Evolutionary conservation across 805 yeast genomes (phyloP).

Genomic region (Helenozyma baotianmanensis): DNA sequence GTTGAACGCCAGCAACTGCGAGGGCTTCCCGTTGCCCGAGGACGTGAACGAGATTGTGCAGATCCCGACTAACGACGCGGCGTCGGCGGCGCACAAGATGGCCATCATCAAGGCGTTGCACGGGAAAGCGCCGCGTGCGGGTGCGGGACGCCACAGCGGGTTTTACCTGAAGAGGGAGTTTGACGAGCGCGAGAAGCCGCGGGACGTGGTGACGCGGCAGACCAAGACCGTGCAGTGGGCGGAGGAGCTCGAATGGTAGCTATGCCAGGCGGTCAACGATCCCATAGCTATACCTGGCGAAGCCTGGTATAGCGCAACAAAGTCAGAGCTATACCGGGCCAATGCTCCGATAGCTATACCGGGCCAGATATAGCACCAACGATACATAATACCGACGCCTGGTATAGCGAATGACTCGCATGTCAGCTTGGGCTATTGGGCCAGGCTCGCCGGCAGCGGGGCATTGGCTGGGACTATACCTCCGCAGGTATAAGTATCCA

Average conservation of each 20-base stretch:
- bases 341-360: too few species aligned
- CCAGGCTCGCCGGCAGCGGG: too few species aligned
- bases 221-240: constrained; percentile 29
- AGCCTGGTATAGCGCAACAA: too few species aligned
- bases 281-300: too few species aligned
- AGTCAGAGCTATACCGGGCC: too few species aligned
- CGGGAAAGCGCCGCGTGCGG: constrained; percentile 8
- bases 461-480: too few species aligned
- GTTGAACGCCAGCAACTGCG: constrained; percentile 56
- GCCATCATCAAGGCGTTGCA: constrained; percentile 38
- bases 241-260: constrained; percentile 33
- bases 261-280: too few species aligned
- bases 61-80: constrained; percentile 44
- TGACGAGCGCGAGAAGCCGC: constrained; percentile 10
- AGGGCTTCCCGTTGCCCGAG: constrained; percentile 60
- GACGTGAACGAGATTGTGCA: constrained; percentile 54
- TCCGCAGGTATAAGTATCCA: too few species aligned
- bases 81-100: constrained; percentile 23
- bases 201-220: constrained; percentile 16
- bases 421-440: too few species aligned
- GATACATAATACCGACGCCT: too few species aligned
- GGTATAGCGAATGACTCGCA: too few species aligned
- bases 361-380: too few species aligned
- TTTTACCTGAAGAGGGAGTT: constrained; percentile 30
- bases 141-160: constrained; percentile 10